phyloP scores from a whole-genome alignment of 2,329 filamentous ascomycete genomes.

The Reticulascus tulasneorum region DNA sequence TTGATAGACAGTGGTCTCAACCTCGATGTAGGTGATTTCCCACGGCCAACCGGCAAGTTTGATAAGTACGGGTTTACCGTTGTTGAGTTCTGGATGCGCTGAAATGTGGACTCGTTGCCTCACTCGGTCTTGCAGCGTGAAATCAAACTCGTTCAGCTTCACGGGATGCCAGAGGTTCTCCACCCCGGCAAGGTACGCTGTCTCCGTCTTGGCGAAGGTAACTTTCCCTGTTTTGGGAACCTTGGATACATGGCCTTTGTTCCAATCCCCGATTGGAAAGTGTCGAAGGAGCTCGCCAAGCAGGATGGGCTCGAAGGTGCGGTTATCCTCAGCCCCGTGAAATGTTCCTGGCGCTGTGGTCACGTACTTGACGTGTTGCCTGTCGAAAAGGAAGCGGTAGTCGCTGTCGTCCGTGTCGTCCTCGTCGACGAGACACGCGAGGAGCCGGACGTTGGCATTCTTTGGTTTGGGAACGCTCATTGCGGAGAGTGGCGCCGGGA shows the following conservation, averaged over 20 bases:
- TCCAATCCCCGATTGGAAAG: constrained; percentile 23
- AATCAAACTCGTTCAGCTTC: constrained; percentile 21
- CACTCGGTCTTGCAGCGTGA: constrained; percentile 17
- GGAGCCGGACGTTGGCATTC: constrained; percentile 20
- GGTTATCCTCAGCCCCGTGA: constrained; percentile 18
- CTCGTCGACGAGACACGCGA: constrained; percentile 20
- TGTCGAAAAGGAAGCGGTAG: constrained; percentile 23
- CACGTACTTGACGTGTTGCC: constrained; percentile 20
- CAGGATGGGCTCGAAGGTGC: constrained; percentile 21
- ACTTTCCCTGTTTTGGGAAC: constrained; percentile 15
- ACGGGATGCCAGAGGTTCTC: constrained; percentile 18
- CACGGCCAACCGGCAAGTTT: constrained; percentile 21
- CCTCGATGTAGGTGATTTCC: constrained; percentile 19
- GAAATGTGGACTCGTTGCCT: constrained; percentile 19
- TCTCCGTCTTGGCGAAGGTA: constrained; percentile 17
- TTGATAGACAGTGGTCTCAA: constrained; percentile 22
- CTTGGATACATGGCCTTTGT: constrained; percentile 15
- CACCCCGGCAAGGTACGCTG: constrained; percentile 12
- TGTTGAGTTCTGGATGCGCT: constrained; percentile 18
- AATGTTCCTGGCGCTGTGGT: constrained; percentile 20
- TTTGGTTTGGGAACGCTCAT: constrained; percentile 7
- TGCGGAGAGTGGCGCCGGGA: constrained; percentile 3
- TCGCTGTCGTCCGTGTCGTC: constrained; percentile 19
- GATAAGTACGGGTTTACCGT: constrained; percentile 19
- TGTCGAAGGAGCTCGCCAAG: constrained; percentile 19